These are phyloP conservation scores for Smallanthus sonchifolius DNA, from an alignment of 129 eudicot genomes.

Conservation along the genomic window DNA sequence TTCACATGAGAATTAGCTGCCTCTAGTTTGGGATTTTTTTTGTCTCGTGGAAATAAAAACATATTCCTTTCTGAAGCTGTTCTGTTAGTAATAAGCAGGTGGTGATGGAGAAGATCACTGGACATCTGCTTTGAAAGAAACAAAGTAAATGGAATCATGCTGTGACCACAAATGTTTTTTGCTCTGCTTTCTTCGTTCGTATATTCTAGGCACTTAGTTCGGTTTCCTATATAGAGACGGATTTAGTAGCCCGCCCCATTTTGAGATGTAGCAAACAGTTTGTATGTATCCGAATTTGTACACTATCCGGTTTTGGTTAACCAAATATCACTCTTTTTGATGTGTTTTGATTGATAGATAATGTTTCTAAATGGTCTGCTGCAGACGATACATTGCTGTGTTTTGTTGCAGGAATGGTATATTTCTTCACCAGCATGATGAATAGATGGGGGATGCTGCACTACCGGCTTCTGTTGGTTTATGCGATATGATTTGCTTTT, in stretches of 20 bases:
- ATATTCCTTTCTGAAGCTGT: constrained; percentile 27
- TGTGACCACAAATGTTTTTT: constrained; percentile 11
- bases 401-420: no score
- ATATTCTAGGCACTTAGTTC: constrained; percentile 33
- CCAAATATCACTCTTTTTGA: constrained; percentile 31
- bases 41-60: constrained; percentile 28
- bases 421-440: no score
- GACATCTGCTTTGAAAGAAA: constrained; percentile 20
- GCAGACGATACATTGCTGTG: no score
- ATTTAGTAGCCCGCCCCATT: constrained; percentile 26
- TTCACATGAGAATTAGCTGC: constrained; percentile 33
- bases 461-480: no score
- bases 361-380: no score
- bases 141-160: constrained; percentile 33
- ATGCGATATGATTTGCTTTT: no score
- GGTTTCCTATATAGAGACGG: constrained; percentile 30
- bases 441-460: no score
- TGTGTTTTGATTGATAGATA: no score
- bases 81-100: constrained; percentile 30
- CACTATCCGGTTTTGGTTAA: constrained; percentile 56
- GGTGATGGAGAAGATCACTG: constrained; percentile 19
- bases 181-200: constrained; percentile 6
- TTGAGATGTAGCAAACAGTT: constrained; percentile 36
- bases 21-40: constrained; percentile 18
- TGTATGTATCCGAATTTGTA: constrained; percentile 55